Conservation (phyloP, 176 grass and related monocot species). For the Typha latifolia region DNA sequence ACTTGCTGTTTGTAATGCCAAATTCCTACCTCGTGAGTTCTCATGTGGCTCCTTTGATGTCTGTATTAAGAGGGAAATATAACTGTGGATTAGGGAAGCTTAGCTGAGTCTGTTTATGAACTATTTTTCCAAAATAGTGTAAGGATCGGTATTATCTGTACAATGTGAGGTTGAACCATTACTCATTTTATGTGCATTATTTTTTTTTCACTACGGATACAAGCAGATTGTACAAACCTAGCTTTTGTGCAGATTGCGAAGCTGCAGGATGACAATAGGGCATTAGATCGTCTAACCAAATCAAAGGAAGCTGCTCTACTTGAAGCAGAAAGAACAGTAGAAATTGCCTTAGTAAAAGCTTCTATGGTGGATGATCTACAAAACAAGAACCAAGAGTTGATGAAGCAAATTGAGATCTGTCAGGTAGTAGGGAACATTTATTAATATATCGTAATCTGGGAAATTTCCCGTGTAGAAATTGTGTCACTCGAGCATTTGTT, state of each 20-base stretch:
- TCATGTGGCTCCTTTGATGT: too few relatives aligned
- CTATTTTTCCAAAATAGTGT: too few relatives aligned
- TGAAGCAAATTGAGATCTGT: constrained; percentile 97
- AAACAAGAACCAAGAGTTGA: constrained; percentile 99
- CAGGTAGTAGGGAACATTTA: constrained; percentile 44
- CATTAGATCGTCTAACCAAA: constrained; percentile 91
- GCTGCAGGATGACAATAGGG: constrained; percentile 90
- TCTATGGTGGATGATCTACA: constrained; percentile 95
- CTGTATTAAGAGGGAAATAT: too few relatives aligned
- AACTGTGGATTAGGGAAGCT: too few relatives aligned
- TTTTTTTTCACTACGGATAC: not conserved
- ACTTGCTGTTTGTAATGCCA: too few relatives aligned
- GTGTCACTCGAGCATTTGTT: not conserved
- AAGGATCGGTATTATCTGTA: not conserved
- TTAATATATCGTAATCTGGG: not conserved
- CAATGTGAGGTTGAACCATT: not conserved
- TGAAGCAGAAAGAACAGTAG: constrained; percentile 80
- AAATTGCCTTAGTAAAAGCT: constrained; percentile 93
- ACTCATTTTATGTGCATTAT: not conserved
- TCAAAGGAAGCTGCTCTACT: constrained; percentile 88
- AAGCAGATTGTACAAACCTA: constrained; percentile 4
- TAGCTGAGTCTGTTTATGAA: too few relatives aligned
- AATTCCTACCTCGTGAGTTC: too few relatives aligned
- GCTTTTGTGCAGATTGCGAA: constrained; percentile 62
- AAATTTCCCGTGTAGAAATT: not conserved